A percentile compares a stretch with the other conserved stretches of the same genome.
These are phyloP conservation scores for Candida glaebosa DNA, from an alignment of 805 yeast genomes.

Conservation along the genomic window DNA sequence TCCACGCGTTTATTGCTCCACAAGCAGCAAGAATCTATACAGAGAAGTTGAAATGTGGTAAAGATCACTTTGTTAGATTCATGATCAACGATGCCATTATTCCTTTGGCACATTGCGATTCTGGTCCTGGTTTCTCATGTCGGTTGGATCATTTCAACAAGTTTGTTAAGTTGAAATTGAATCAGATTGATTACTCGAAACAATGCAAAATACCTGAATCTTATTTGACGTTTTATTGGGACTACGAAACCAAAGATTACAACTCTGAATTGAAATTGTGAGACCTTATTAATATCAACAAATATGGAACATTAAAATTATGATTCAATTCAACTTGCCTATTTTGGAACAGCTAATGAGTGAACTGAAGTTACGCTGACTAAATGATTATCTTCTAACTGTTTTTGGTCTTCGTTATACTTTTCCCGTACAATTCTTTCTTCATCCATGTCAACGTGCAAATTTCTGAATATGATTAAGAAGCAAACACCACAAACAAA, in stretches of 20 bases:
- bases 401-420: background rate
- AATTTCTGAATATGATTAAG: slow-evolving; percentile 31
- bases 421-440: slow-evolving; percentile 28
- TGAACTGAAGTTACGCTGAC: background rate
- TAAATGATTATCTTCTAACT: background rate
- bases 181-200: slow-evolving; percentile 7
- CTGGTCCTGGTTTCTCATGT: slow-evolving; percentile 56
- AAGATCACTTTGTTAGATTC: slow-evolving; percentile 43
- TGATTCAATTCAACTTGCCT: no score
- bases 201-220: slow-evolving; percentile 13
- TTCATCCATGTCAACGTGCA: slow-evolving; percentile 38
- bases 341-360: background rate
- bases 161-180: background rate
- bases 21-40: slow-evolving; percentile 54
- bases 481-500: slow-evolving; percentile 27
- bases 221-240: slow-evolving; percentile 23
- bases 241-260: slow-evolving; percentile 16
- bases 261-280: slow-evolving; percentile 13
- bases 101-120: slow-evolving; percentile 45
- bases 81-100: slow-evolving; percentile 51
- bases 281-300: background rate
- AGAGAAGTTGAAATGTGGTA: slow-evolving; percentile 47
- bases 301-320: no score
- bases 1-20: slow-evolving; percentile 46
- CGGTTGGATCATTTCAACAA: slow-evolving; percentile 10